These are phyloP conservation scores for Thelonectria blattea DNA, from an alignment of 2,329 filamentous ascomycete genomes.

Conservation along the genomic window DNA sequence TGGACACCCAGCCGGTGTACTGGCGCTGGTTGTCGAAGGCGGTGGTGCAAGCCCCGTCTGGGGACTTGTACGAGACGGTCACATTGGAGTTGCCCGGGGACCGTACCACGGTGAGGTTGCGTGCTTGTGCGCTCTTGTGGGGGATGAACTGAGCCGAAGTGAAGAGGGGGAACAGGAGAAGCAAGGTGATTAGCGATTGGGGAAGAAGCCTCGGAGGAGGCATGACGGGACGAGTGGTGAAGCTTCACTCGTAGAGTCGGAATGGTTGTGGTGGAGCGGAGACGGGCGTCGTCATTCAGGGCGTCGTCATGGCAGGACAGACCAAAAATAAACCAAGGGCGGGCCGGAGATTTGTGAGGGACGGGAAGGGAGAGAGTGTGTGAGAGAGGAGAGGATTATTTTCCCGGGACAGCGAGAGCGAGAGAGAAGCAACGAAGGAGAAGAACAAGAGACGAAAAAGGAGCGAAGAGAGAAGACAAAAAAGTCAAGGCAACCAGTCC, in stretches of 20 bases:
- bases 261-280: slow-evolving; percentile 22
- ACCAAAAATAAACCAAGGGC: background rate
- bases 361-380: background rate
- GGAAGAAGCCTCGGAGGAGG: slow-evolving; percentile 11
- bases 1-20: slow-evolving; percentile 71
- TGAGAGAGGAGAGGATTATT: background rate
- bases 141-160: slow-evolving; percentile 44
- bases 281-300: slow-evolving; percentile 33
- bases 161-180: slow-evolving; percentile 27
- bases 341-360: too few species aligned
- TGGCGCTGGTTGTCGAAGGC: slow-evolving; percentile 70
- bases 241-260: slow-evolving; percentile 13
- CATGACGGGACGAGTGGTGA: slow-evolving; percentile 7
- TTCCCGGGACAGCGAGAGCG: background rate
- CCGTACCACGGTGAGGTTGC: slow-evolving; percentile 60
- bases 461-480: too few species aligned
- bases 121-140: slow-evolving; percentile 32
- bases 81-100: slow-evolving; percentile 69
- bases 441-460: background rate
- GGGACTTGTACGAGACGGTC: slow-evolving; percentile 70
- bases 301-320: slow-evolving; percentile 9
- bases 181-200: slow-evolving; percentile 20
- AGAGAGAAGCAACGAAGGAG: slow-evolving; percentile 13
- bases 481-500: too few species aligned
- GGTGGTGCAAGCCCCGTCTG: slow-evolving; percentile 67